A percentile compares a stretch with the other conserved stretches of the same genome.
These are phyloP conservation scores for Eucalyptus rudis DNA, from an alignment of 345 rosid species.

Conservation along the genomic window DNA sequence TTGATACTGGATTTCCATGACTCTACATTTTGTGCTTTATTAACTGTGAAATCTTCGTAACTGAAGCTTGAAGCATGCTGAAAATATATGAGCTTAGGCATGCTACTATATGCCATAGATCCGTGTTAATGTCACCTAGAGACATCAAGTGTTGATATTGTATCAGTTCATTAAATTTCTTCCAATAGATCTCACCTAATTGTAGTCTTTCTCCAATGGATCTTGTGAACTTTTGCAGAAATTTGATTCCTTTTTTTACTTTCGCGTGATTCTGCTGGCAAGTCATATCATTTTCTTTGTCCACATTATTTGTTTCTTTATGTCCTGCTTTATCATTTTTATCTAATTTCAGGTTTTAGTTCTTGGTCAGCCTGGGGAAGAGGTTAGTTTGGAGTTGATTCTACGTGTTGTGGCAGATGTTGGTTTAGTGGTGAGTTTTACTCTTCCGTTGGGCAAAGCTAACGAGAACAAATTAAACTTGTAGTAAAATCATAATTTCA, in stretches of 20 bases:
- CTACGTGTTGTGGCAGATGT: slow-evolving; percentile 77
- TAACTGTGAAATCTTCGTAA: neutral
- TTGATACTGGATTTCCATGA: neutral
- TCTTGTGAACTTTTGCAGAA: neutral
- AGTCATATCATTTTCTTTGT: neutral
- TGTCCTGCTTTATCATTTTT: neutral
- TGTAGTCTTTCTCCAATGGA: neutral
- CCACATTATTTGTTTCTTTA: neutral
- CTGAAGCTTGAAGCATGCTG: neutral
- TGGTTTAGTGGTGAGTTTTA: slow-evolving; percentile 48
- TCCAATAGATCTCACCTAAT: neutral
- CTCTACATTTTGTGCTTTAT: neutral
- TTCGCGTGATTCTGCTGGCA: neutral
- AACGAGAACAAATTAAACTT: neutral
- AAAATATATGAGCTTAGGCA: neutral
- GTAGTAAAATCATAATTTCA: neutral
- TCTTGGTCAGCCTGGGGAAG: slow-evolving; percentile 63
- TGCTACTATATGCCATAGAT: neutral
- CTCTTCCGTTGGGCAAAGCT: neutral
- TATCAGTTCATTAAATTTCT: neutral
- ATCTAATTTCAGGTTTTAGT: slow-evolving; percentile 30
- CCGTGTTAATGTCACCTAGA: neutral
- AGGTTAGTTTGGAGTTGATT: slow-evolving; percentile 60
- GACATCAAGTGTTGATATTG: neutral
- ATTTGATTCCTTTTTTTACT: neutral